phyloP scores from a whole-genome alignment of 768 basidiomycete genomes.

The Boletus tylopilopsis region DNA sequence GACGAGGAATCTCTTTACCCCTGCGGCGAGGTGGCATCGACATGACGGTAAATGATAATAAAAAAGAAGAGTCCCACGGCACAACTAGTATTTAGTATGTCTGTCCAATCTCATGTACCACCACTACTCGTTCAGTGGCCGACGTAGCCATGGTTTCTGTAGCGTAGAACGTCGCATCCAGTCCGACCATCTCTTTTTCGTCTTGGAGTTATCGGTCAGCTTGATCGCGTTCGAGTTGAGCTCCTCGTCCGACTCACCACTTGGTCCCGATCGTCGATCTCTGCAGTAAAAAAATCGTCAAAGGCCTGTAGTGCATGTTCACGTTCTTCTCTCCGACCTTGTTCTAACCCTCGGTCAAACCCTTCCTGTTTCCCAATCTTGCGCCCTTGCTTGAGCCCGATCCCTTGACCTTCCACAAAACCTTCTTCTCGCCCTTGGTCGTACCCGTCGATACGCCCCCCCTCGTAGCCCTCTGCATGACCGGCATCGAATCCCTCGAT shows the following conservation, averaged over 20 bases:
- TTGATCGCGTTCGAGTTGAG: background rate
- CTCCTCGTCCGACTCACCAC: conserved; percentile 20
- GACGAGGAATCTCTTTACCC: conserved; percentile 62
- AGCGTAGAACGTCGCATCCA: conserved; percentile 21
- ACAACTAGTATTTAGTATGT: background rate
- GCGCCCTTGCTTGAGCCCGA: conserved; percentile 33
- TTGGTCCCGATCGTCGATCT: conserved; percentile 31
- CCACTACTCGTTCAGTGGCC: conserved; percentile 13
- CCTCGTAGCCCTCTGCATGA: conserved; percentile 42
- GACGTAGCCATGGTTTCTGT: conserved; percentile 21
- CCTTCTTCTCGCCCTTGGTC: conserved; percentile 41
- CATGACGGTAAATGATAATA: conserved; percentile 19
- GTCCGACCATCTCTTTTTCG: conserved; percentile 24
- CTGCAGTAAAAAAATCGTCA: conserved; percentile 50
- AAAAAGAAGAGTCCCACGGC: conserved; percentile 4
- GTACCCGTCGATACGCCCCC: conserved; percentile 43
- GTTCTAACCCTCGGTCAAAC: conserved; percentile 33
- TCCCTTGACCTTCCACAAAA: conserved; percentile 31
- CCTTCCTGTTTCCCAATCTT: conserved; percentile 29
- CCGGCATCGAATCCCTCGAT: conserved; percentile 46
- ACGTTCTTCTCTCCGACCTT: conserved; percentile 49
- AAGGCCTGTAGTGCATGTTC: conserved; percentile 53
- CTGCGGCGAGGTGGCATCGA: conserved; percentile 45
- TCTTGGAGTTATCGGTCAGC: conserved; percentile 18
- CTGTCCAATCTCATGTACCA: background rate